Conservation (phyloP, 768 basidiomycete genomes). For the Tylopilus plumbeoviolaceoides region DNA sequence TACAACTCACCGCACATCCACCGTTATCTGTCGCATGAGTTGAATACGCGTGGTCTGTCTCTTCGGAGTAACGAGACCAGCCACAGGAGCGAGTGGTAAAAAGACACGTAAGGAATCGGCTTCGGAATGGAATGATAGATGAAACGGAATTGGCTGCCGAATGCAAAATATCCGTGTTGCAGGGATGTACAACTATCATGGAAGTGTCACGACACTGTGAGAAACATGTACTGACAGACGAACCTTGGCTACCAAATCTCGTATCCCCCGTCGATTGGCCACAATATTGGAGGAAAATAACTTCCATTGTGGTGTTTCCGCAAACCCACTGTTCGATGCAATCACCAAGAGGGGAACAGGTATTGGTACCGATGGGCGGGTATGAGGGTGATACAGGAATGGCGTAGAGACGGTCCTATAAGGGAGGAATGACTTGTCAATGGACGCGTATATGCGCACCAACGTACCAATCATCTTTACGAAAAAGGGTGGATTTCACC, state of each 20-base stretch:
- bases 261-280: constrained; percentile 34
- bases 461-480: constrained; percentile 52
- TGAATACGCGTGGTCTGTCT: constrained; percentile 49
- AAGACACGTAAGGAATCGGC: constrained; percentile 55
- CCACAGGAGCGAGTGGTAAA: constrained; percentile 53
- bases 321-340: constrained; percentile 37
- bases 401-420: constrained; percentile 53
- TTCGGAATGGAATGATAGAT: constrained; percentile 56
- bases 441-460: background rate
- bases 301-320: constrained; percentile 48
- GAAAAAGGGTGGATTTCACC: constrained; percentile 51
- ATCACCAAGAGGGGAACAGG: constrained; percentile 41
- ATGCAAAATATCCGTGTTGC: constrained; percentile 57
- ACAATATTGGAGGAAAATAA: constrained; percentile 38
- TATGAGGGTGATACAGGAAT: constrained; percentile 64
- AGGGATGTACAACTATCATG: constrained; percentile 47
- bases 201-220: background rate
- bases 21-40: constrained; percentile 61
- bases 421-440: background rate
- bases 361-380: constrained; percentile 51
- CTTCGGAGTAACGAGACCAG: constrained; percentile 24
- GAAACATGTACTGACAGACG: constrained; percentile 2
- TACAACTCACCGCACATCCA: constrained; percentile 51
- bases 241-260: constrained; percentile 38
- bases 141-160: constrained; percentile 60